A percentile compares a stretch with the other conserved stretches of the same genome.
Conservation (phyloP, 148 eudicot species). For the Chenopodium suecicum region DNA sequence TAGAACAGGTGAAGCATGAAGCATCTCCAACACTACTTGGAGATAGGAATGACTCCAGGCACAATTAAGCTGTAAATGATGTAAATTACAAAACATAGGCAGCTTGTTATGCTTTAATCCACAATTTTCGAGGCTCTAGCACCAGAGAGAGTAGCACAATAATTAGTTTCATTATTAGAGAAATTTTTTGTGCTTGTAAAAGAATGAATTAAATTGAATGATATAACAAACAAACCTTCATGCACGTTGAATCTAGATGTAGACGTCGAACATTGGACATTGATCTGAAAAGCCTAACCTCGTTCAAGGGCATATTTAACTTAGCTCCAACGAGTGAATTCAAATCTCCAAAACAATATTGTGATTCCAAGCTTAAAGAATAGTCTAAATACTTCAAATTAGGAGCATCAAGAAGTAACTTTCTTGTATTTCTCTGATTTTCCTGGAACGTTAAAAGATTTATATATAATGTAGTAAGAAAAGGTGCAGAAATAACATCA, state of each 20-base stretch:
- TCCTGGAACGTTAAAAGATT: not conserved
- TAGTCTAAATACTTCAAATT: not conserved
- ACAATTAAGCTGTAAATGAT: not conserved
- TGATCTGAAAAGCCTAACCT: not conserved
- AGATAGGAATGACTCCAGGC: too few relatives aligned
- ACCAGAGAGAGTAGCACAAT: not conserved
- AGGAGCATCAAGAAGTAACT: slow-evolving; percentile 20
- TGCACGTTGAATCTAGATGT: not conserved
- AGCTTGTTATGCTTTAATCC: not conserved
- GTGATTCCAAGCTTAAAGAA: not conserved
- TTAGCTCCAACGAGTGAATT: slow-evolving; percentile 9
- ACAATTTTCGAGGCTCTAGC: not conserved
- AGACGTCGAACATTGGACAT: slow-evolving; percentile 20
- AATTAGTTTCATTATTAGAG: not conserved
- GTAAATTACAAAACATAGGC: not conserved
- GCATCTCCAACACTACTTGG: not conserved
- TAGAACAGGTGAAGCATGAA: not conserved
- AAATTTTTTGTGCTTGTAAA: not conserved
- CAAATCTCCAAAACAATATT: slow-evolving; percentile 1
- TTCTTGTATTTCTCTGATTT: not conserved
- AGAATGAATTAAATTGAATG: not conserved
- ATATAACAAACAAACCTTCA: not conserved
- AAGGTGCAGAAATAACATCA: not conserved
- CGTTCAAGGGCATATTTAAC: not conserved
- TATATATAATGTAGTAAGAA: not conserved